Conservation (phyloP, 331 rosid species). For the Saraca asoca region DNA sequence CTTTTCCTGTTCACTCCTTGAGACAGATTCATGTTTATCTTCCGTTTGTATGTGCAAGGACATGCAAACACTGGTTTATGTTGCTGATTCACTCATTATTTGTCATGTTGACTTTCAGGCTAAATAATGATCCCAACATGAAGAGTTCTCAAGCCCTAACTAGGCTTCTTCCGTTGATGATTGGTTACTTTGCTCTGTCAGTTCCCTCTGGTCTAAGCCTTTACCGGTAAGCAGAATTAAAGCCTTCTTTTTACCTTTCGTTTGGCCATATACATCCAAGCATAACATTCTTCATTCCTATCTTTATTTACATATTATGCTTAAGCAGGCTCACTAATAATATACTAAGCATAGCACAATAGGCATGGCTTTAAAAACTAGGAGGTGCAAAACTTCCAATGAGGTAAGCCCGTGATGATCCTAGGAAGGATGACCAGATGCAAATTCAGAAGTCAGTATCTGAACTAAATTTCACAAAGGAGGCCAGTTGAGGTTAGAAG, state of each 20-base stretch:
- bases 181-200: no score
- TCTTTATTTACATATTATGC: slow-evolving; percentile 34
- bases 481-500: slow-evolving; percentile 48
- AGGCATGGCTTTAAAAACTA: slow-evolving; percentile 91
- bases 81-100: no score
- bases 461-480: slow-evolving; percentile 43
- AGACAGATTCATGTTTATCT: no score
- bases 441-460: slow-evolving; percentile 53
- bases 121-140: no score
- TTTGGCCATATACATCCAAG: slow-evolving; percentile 10
- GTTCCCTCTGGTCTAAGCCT: no score
- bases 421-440: slow-evolving; percentile 45
- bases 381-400: slow-evolving; percentile 80
- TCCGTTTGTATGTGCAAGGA: no score
- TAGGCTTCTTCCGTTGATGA: no score
- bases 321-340: slow-evolving; percentile 83
- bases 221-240: slow-evolving; percentile 51
- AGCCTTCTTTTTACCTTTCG: background rate
- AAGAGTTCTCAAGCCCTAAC: no score
- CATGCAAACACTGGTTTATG: no score
- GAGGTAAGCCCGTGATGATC: slow-evolving; percentile 43
- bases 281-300: background rate
- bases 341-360: slow-evolving; percentile 87
- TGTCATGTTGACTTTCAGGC: no score
- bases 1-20: slow-evolving; percentile 16